A percentile compares a stretch with the other conserved stretches of the same genome.
Conservation (phyloP, 352 stramenopile genomes). For the Elongisporangium prolatum region DNA sequence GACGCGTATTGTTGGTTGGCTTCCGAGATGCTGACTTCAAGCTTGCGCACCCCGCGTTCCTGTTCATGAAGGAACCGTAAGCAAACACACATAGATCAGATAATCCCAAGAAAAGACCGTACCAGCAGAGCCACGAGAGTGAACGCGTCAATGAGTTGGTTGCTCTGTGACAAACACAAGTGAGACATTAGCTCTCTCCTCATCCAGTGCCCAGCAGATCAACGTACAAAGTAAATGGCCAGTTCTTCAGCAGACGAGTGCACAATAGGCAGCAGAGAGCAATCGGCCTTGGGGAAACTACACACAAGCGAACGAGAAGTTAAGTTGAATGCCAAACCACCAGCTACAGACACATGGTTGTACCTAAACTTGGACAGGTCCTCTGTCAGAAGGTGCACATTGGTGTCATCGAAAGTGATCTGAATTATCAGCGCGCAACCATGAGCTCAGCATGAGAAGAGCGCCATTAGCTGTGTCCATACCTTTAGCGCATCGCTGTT, state of each 20-base stretch:
- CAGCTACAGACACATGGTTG: too few relatives aligned
- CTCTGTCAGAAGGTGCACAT: conserved; percentile 91
- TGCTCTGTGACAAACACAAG: conserved; percentile 41
- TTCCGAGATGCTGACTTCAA: conserved; percentile 94
- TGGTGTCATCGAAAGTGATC: conserved; percentile 83
- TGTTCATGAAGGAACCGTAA: conserved; percentile 17
- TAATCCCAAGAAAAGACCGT: too few relatives aligned
- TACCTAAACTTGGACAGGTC: conserved; percentile 93
- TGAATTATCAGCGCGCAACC: conserved; percentile 16
- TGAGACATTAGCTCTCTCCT: too few relatives aligned
- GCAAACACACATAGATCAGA: too few relatives aligned
- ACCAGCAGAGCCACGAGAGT: conserved; percentile 70
- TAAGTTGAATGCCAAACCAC: too few relatives aligned
- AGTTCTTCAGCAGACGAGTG: conserved; percentile 98
- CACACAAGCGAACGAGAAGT: too few relatives aligned
- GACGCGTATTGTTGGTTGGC: conserved; percentile 87
- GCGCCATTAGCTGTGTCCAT: too few relatives aligned
- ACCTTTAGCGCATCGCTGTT: conserved; percentile 91
- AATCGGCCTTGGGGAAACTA: conserved; percentile 93
- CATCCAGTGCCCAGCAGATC: too few relatives aligned
- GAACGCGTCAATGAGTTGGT: conserved; percentile 84
- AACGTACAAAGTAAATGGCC: conserved; percentile 92
- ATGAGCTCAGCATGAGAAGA: too few relatives aligned
- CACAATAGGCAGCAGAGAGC: conserved; percentile 94
- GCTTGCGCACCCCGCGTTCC: conserved; percentile 77